Percentiles rank a stretch among this genome's conserved stretches.
These are phyloP conservation scores for Kalanchoe fedtschenkoi DNA, from an alignment of 164 flowering plant genomes.

Conservation along the genomic window DNA sequence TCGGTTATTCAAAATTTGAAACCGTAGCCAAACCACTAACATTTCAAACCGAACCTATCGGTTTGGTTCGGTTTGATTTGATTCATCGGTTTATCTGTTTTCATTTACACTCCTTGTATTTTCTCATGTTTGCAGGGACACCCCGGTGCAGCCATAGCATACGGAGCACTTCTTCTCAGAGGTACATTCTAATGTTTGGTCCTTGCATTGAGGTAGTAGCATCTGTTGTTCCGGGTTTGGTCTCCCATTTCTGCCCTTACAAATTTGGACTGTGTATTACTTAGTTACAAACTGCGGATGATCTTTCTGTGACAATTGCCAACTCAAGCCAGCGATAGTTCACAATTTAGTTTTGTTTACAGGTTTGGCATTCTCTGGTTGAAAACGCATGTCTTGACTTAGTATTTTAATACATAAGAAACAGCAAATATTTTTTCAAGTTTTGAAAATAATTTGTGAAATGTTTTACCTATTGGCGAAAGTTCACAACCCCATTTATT, in stretches of 20 bases:
- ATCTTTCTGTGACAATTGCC: too few relatives aligned
- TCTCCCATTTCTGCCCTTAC: not conserved
- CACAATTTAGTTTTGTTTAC: not conserved
- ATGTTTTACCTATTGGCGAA: not conserved
- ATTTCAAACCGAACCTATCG: too few relatives aligned
- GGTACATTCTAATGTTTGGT: slow-evolving; percentile 30
- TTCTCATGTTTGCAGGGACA: slow-evolving; percentile 61
- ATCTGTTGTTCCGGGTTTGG: not conserved
- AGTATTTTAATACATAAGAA: not conserved
- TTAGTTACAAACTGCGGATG: not conserved
- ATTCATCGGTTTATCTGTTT: too few relatives aligned
- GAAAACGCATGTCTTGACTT: not conserved
- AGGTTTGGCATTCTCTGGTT: not conserved
- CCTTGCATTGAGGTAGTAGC: not conserved
- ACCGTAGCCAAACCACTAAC: too few relatives aligned
- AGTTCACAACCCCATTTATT: not conserved
- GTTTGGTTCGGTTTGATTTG: too few relatives aligned
- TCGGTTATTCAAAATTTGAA: too few relatives aligned
- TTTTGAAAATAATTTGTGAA: not conserved
- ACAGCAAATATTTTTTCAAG: not conserved
- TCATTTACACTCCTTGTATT: too few relatives aligned
- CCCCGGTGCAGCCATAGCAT: slow-evolving; percentile 93
- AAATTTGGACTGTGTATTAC: not conserved
- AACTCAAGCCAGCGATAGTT: too few relatives aligned
- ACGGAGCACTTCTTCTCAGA: slow-evolving; percentile 83